These are phyloP conservation scores for Helminthosporium solani DNA, from an alignment of 2,329 filamentous ascomycete species.

Conservation along the genomic window DNA sequence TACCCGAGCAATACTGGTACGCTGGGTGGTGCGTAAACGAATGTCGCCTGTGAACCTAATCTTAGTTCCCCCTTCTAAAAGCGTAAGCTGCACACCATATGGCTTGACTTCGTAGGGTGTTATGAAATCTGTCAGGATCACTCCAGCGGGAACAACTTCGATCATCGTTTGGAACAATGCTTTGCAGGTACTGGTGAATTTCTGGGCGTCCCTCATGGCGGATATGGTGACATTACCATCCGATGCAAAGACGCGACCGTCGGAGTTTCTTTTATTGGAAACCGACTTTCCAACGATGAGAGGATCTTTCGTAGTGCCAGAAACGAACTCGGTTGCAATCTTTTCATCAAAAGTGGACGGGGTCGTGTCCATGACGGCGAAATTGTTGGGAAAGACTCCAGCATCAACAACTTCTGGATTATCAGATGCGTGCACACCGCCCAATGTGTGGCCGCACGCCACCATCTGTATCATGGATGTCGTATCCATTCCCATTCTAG, in stretches of 20 bases:
- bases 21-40: constrained; percentile 56
- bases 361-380: constrained; percentile 52
- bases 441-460: constrained; percentile 63
- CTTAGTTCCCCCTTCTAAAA: constrained; percentile 51
- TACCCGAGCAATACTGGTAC: constrained; percentile 50
- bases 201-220: constrained; percentile 47
- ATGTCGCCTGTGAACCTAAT: constrained; percentile 58
- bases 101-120: constrained; percentile 62
- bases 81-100: constrained; percentile 56
- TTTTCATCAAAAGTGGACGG: constrained; percentile 55
- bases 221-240: constrained; percentile 59
- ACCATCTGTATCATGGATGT: constrained; percentile 62
- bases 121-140: constrained; percentile 55
- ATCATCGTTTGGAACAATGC: constrained; percentile 61
- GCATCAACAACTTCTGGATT: constrained; percentile 56
- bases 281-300: constrained; percentile 56
- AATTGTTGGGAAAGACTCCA: constrained; percentile 48
- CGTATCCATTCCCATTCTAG: constrained; percentile 57
- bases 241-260: constrained; percentile 57
- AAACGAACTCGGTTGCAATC: constrained; percentile 59
- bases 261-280: constrained; percentile 51
- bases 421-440: constrained; percentile 58
- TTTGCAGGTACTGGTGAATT: constrained; percentile 53
- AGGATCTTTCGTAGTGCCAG: constrained; percentile 56
- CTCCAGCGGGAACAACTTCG: constrained; percentile 57